These are phyloP conservation scores for Cytospora chrysosperma DNA, from an alignment of 2,329 filamentous ascomycete species.

Conservation along the genomic window DNA sequence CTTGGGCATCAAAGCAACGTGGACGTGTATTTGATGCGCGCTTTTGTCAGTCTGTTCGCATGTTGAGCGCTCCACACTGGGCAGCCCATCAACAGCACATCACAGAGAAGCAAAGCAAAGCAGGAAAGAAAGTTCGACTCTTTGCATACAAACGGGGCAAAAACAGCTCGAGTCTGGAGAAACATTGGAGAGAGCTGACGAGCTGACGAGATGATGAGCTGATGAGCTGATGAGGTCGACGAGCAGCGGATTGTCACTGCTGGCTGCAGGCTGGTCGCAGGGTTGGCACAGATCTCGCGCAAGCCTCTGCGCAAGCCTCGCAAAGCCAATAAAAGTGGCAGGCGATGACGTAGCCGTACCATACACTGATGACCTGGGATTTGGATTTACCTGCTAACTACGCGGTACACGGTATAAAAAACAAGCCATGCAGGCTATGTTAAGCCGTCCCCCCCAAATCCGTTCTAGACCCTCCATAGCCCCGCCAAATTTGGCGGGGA, in stretches of 20 bases:
- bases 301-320: constrained; percentile 6
- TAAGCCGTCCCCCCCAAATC: background rate
- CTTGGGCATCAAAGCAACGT: background rate
- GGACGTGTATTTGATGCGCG: background rate
- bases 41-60: too few species aligned
- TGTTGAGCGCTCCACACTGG: too few species aligned
- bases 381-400: background rate
- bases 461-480: background rate
- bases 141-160: too few species aligned
- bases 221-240: background rate
- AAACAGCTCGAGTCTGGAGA: too few species aligned
- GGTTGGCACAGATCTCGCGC: background rate
- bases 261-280: background rate
- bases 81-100: too few species aligned
- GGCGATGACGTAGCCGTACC: constrained; percentile 19
- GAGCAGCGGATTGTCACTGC: too few species aligned
- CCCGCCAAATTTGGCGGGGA: constrained; percentile 5
- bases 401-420: background rate
- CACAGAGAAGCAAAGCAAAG: too few species aligned
- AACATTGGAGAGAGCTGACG: too few species aligned
- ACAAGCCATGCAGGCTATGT: too few species aligned
- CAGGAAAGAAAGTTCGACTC: too few species aligned
- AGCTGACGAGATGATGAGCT: too few species aligned
- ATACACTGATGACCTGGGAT: background rate
- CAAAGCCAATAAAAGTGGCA: constrained; percentile 2